Percentiles rank a stretch among this genome's conserved stretches.
Evolutionary conservation across 805 yeast species (phyloP).

Genomic region (Saccharomycopsis schoenii): DNA sequence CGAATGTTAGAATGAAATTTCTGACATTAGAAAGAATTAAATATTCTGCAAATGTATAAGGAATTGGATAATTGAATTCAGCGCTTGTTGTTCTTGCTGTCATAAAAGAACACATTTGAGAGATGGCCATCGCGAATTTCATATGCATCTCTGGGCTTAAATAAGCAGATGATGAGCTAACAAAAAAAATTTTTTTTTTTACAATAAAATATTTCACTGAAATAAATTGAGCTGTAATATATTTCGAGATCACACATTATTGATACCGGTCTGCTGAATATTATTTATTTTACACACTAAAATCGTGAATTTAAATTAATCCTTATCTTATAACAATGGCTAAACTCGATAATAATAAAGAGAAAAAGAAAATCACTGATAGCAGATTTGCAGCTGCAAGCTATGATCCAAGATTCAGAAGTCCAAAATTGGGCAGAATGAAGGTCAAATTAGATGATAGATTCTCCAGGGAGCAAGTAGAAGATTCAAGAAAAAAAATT

Average conservation of each 20-base stretch:
- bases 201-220: not conserved
- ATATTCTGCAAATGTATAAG: no score
- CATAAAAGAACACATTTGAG: no score
- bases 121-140: conserved; percentile 1
- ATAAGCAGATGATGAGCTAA: not conserved
- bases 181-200: not conserved
- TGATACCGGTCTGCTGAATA: no score
- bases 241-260: no score
- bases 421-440: conserved; percentile 57
- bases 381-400: conserved; percentile 71
- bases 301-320: no score
- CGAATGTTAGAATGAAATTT: no score
- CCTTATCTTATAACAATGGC: not conserved
- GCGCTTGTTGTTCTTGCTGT: no score
- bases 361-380: conserved; percentile 38
- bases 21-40: no score
- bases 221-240: no score
- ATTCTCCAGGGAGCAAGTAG: conserved; percentile 54
- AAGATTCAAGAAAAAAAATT: conserved; percentile 37
- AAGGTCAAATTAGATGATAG: conserved; percentile 80
- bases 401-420: conserved; percentile 79
- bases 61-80: no score
- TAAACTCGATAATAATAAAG: not conserved
- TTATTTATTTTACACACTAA: no score
- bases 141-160: not conserved